Conservation (phyloP, 1,284 basidiomycete genomes). For the Irpex sp. region DNA sequence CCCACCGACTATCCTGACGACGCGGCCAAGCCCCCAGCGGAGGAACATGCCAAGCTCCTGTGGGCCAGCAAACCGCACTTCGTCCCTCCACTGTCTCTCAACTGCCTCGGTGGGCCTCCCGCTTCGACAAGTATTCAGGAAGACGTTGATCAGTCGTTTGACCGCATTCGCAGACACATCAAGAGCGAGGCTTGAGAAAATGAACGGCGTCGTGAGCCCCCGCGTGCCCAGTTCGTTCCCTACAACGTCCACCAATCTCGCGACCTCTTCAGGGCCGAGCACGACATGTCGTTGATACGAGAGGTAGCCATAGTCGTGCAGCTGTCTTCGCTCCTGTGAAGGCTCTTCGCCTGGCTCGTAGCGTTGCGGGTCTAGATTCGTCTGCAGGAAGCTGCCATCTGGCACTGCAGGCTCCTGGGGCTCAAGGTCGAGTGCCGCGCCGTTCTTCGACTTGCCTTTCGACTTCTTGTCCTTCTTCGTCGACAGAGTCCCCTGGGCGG, state of each 20-base stretch:
- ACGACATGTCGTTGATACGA: slow-evolving; percentile 69
- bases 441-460: slow-evolving; percentile 35
- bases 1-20: slow-evolving; percentile 62
- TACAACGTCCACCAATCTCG: slow-evolving; percentile 66
- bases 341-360: slow-evolving; percentile 25
- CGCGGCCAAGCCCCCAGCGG: slow-evolving; percentile 79
- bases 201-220: slow-evolving; percentile 83
- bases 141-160: slow-evolving; percentile 71
- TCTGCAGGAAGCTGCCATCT: slow-evolving; percentile 61
- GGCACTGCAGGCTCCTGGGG: slow-evolving; percentile 41
- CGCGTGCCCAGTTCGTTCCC: slow-evolving; percentile 69
- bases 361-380: slow-evolving; percentile 51
- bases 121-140: slow-evolving; percentile 54
- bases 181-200: slow-evolving; percentile 84
- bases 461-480: slow-evolving; percentile 53
- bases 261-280: slow-evolving; percentile 72
- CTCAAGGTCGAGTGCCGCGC: slow-evolving; percentile 30
- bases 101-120: slow-evolving; percentile 39
- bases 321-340: slow-evolving; percentile 22
- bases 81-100: slow-evolving; percentile 67
- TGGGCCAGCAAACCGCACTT: slow-evolving; percentile 77
- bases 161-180: slow-evolving; percentile 74
- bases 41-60: slow-evolving; percentile 85
- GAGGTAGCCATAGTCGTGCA: slow-evolving; percentile 68
- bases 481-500: slow-evolving; percentile 26